These are phyloP conservation scores for Sanghuangporus baumii DNA, from an alignment of 1,284 basidiomycete genomes.

Conservation along the genomic window DNA sequence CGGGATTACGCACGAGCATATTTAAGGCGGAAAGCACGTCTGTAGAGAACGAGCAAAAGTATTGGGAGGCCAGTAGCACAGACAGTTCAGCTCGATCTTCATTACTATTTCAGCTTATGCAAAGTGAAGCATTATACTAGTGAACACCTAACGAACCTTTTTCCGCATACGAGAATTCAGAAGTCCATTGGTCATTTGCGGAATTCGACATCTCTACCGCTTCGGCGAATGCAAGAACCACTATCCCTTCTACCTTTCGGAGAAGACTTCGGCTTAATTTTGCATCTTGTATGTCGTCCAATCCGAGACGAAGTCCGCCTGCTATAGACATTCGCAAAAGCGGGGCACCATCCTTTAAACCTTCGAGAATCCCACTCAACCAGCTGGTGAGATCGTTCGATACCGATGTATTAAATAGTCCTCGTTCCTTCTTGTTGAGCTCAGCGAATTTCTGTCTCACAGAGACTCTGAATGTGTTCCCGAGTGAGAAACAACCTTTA, in stretches of 20 bases:
- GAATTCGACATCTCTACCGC: constrained; percentile 46
- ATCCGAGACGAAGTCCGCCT: constrained; percentile 57
- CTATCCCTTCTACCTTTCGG: constrained; percentile 47
- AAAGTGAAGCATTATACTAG: neutral
- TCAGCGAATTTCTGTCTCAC: constrained; percentile 47
- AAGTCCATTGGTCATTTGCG: constrained; percentile 49
- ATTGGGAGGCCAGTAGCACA: constrained; percentile 15
- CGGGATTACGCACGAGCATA: neutral
- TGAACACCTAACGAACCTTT: constrained; percentile 28
- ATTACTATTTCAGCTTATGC: neutral
- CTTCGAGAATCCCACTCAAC: constrained; percentile 51
- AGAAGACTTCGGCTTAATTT: constrained; percentile 24
- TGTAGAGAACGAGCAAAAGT: constrained; percentile 15
- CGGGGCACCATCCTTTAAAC: constrained; percentile 57
- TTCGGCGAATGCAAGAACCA: constrained; percentile 60
- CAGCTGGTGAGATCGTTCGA: constrained; percentile 42
- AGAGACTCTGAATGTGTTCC: constrained; percentile 57
- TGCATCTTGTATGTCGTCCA: constrained; percentile 43
- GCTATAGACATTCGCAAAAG: constrained; percentile 53
- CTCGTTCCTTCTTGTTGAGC: constrained; percentile 30
- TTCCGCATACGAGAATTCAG: constrained; percentile 51
- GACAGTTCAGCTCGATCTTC: constrained; percentile 8
- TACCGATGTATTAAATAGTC: constrained; percentile 41
- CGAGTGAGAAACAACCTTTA: constrained; percentile 46
- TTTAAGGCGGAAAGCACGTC: constrained; percentile 15